Conservation (phyloP, 169 alveolate genomes). For the Cyclospora cayetanensis region DNA sequence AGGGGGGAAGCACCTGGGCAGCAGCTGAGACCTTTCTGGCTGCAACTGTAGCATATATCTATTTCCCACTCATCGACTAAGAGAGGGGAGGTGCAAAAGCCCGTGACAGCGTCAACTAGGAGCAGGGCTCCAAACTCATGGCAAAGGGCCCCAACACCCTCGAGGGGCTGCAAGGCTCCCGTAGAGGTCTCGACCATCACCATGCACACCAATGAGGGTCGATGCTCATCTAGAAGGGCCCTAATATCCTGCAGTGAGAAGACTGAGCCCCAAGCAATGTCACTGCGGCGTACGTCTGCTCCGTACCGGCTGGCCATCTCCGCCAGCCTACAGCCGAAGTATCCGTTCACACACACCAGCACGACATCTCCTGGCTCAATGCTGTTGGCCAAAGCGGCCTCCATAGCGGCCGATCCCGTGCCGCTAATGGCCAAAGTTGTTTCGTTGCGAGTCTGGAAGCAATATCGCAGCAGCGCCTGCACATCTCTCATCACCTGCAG, state of each 20-base stretch:
- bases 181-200: slow-evolving; percentile 76
- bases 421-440: slow-evolving; percentile 52
- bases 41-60: slow-evolving; percentile 62
- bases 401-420: slow-evolving; percentile 77
- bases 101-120: slow-evolving; percentile 73
- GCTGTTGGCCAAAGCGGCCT: slow-evolving; percentile 71
- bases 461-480: slow-evolving; percentile 66
- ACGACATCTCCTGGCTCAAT: slow-evolving; percentile 57
- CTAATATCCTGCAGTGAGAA: slow-evolving; percentile 62
- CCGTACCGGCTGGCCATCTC: slow-evolving; percentile 74
- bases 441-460: slow-evolving; percentile 65
- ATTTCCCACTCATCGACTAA: slow-evolving; percentile 66
- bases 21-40: slow-evolving; percentile 70
- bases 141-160: slow-evolving; percentile 65
- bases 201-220: slow-evolving; percentile 54
- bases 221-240: slow-evolving; percentile 45
- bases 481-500: slow-evolving; percentile 59
- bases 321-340: slow-evolving; percentile 66
- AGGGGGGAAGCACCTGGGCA: slow-evolving; percentile 73
- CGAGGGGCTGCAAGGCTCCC: slow-evolving; percentile 73
- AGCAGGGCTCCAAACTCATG: slow-evolving; percentile 55
- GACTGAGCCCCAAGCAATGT: slow-evolving; percentile 67
- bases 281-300: slow-evolving; percentile 48
- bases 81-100: slow-evolving; percentile 70
- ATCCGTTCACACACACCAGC: slow-evolving; percentile 55